A percentile compares a stretch with the other conserved stretches of the same genome.
These are phyloP conservation scores for Podospora comata DNA, from an alignment of 495 filamentous ascomycete genomes.

Conservation along the genomic window DNA sequence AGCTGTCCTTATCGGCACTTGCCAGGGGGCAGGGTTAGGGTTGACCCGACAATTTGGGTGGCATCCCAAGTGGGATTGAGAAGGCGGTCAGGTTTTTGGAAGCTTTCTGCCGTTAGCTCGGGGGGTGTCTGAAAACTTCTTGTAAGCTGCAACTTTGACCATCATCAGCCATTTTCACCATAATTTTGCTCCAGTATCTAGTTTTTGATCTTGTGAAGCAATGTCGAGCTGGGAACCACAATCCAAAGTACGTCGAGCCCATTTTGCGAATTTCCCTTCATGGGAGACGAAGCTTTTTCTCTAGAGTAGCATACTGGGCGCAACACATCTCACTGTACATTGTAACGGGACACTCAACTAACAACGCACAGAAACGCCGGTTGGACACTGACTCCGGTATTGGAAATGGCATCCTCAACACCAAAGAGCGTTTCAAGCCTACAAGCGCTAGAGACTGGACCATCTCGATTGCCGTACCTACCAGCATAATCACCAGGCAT, in stretches of 20 bases:
- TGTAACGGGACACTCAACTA: constrained; percentile 1
- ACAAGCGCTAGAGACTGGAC: constrained; percentile 44
- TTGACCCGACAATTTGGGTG: neutral
- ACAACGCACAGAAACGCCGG: constrained; percentile 39
- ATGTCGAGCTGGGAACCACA: constrained; percentile 22
- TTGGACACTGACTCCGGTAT: constrained; percentile 32
- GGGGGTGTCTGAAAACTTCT: constrained; percentile 11
- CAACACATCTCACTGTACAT: neutral
- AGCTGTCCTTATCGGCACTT: constrained; percentile 31
- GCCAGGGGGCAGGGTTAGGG: constrained; percentile 11
- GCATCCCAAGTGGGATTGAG: neutral
- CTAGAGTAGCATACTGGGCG: neutral
- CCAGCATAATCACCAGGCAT: constrained; percentile 49
- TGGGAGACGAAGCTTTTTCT: neutral
- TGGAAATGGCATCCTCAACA: constrained; percentile 30
- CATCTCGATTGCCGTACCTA: constrained; percentile 46
- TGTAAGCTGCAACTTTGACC: neutral
- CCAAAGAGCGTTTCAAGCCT: constrained; percentile 34
- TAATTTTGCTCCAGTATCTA: neutral
- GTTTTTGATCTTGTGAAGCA: neutral
- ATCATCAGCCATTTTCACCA: neutral
- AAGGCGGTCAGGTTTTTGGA: constrained; percentile 30
- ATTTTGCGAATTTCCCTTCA: neutral
- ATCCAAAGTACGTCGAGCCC: constrained; percentile 21
- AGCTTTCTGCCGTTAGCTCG: constrained; percentile 30